Evolutionary conservation across 2,329 filamentous ascomycete genomes (phyloP).

Genomic region (Knoxdaviesia proteae): DNA sequence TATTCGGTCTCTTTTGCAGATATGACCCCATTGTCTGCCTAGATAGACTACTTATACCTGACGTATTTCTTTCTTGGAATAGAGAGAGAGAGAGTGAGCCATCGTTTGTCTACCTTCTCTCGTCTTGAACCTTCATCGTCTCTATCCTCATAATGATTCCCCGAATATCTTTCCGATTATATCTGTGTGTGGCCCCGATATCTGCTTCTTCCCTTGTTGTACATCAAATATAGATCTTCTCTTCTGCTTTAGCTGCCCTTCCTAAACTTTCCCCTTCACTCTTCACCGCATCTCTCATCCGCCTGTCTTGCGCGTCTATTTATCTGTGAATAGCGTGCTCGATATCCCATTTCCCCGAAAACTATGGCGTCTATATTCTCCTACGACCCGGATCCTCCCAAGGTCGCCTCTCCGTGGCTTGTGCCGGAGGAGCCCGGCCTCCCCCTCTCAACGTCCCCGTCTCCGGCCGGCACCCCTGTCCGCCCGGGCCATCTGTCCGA

Average conservation of each 20-base stretch:
- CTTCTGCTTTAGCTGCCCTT: neutral
- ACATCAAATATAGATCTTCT: neutral
- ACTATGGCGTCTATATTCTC: slow-evolving; percentile 89
- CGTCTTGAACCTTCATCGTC: neutral
- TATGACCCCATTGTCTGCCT: too few species aligned
- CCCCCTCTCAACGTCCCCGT: slow-evolving; percentile 9
- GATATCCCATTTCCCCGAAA: slow-evolving; percentile 1
- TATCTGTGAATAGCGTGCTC: neutral
- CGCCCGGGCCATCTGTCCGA: slow-evolving; percentile 27
- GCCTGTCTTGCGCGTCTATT: slow-evolving; percentile 1
- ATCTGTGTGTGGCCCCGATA: neutral
- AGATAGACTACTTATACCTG: neutral
- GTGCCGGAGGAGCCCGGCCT: slow-evolving; percentile 26
- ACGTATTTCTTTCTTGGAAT: neutral
- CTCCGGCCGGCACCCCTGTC: neutral
- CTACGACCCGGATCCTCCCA: slow-evolving; percentile 69
- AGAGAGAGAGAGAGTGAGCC: neutral
- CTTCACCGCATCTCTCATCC: neutral
- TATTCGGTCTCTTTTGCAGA: neutral
- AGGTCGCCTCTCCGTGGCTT: slow-evolving; percentile 82
- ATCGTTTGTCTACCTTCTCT: neutral
- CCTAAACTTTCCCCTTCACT: neutral
- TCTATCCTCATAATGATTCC: slow-evolving; percentile 3
- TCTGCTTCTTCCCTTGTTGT: neutral
- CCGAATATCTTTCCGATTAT: neutral